A percentile compares a stretch with the other conserved stretches of the same genome.
phyloP scores from a whole-genome alignment of 1,284 basidiomycete species.

The Fomitopsis betulina region DNA sequence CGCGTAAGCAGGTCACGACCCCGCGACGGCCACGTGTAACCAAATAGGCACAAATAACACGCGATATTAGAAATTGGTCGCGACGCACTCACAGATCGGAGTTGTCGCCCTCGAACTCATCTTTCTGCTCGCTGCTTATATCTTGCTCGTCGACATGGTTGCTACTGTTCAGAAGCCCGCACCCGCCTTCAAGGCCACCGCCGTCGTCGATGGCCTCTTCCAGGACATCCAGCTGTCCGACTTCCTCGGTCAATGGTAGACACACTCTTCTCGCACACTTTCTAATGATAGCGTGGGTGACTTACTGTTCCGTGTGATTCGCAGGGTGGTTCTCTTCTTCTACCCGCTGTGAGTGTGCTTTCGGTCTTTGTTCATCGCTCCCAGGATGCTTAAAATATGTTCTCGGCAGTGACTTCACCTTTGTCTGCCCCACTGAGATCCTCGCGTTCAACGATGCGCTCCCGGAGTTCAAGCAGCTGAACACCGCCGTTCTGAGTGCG shows the following conservation, averaged over 20 bases:
- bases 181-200: constrained; percentile 70
- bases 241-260: constrained; percentile 80
- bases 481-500: constrained; percentile 75
- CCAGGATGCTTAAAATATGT: constrained; percentile 4
- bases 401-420: constrained; percentile 63
- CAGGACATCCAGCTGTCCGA: constrained; percentile 69
- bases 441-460: constrained; percentile 89
- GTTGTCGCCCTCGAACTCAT: background rate
- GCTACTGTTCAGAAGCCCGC: constrained; percentile 75
- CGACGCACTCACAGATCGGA: background rate
- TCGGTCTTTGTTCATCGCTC: constrained; percentile 8
- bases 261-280: constrained; percentile 6
- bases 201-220: constrained; percentile 75
- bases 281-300: background rate
- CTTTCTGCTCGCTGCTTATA: background rate
- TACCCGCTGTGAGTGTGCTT: constrained; percentile 64
- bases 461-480: constrained; percentile 64
- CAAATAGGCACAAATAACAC: constrained; percentile 28
- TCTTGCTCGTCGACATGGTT: constrained; percentile 42
- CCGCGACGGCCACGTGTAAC: constrained; percentile 14
- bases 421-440: constrained; percentile 92
- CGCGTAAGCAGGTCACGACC: constrained; percentile 10
- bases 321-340: constrained; percentile 38
- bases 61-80: constrained; percentile 12
- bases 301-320: background rate